A percentile compares a stretch with the other conserved stretches of the same genome.
Conservation (phyloP, 305 asterid species). For the Fraxinus albicans region DNA sequence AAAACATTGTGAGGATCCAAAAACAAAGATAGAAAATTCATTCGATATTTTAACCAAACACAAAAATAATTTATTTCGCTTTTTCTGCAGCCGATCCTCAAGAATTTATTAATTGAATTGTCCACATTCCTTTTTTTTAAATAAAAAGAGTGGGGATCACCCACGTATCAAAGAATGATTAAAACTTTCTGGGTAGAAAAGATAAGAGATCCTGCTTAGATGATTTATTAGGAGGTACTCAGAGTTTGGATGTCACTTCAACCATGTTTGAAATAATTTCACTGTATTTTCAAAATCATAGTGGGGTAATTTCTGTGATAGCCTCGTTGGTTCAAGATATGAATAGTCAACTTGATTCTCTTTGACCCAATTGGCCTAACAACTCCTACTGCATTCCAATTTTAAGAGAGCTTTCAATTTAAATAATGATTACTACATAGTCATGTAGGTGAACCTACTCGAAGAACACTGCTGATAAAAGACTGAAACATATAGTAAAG, state of each 20-base stretch:
- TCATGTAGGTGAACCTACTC: not conserved
- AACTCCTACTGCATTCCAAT: not conserved
- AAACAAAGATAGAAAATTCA: constrained; percentile 3
- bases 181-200: not conserved
- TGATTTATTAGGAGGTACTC: not conserved
- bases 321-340: not conserved
- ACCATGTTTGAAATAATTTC: not conserved
- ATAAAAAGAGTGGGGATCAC: not conserved
- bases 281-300: constrained; percentile 8
- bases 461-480: not conserved
- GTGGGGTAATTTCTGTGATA: not conserved
- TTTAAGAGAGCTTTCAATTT: not conserved
- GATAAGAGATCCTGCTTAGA: not conserved
- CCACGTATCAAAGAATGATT: constrained; percentile 3
- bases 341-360: constrained; percentile 1
- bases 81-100: not conserved
- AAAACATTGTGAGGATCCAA: constrained; percentile 27
- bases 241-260: constrained; percentile 7
- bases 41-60: constrained; percentile 3
- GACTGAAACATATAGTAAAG: not conserved
- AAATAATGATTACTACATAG: not conserved
- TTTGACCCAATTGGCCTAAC: not conserved
- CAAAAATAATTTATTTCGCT: constrained; percentile 12
- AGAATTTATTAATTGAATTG: not conserved
- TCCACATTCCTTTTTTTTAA: not conserved